These are phyloP conservation scores for Kurtzmaniella fragi DNA, from an alignment of 805 yeast species.

Conservation along the genomic window DNA sequence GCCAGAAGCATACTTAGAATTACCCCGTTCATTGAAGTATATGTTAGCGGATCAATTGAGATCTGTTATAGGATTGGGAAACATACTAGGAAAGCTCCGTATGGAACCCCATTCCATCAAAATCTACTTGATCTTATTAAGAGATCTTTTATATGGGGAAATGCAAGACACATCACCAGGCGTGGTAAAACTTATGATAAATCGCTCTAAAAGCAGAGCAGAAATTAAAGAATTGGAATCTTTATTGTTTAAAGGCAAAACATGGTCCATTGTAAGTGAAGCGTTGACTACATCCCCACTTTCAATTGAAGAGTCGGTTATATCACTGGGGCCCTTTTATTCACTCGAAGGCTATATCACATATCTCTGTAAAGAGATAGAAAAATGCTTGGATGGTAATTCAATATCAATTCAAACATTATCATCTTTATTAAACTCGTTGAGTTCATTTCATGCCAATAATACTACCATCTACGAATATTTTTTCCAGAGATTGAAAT, in stretches of 20 bases:
- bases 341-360: constrained; percentile 15
- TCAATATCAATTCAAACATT: too few relatives aligned
- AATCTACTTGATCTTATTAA: constrained; percentile 7
- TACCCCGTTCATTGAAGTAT: constrained; percentile 11
- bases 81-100: constrained; percentile 16
- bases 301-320: constrained; percentile 6
- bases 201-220: constrained; percentile 3
- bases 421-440: constrained; percentile 11
- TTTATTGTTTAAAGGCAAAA: constrained; percentile 30
- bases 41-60: constrained; percentile 13
- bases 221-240: constrained; percentile 30
- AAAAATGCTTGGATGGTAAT: too few relatives aligned
- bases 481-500: constrained; percentile 15
- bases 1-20: constrained; percentile 22
- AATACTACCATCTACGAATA: constrained; percentile 15
- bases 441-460: constrained; percentile 16
- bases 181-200: constrained; percentile 8
- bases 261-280: constrained; percentile 22
- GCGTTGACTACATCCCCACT: constrained; percentile 4
- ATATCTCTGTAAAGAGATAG: constrained; percentile 15
- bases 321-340: constrained; percentile 9
- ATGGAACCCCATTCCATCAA: not conserved
- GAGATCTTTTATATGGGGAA: constrained; percentile 10
- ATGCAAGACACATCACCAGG: constrained; percentile 13
- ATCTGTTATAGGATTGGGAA: constrained; percentile 27